Percentiles rank a stretch among this genome's conserved stretches.
Evolutionary conservation across 2,329 filamentous ascomycete species (phyloP).

Genomic region (Cladosporium sp.): DNA sequence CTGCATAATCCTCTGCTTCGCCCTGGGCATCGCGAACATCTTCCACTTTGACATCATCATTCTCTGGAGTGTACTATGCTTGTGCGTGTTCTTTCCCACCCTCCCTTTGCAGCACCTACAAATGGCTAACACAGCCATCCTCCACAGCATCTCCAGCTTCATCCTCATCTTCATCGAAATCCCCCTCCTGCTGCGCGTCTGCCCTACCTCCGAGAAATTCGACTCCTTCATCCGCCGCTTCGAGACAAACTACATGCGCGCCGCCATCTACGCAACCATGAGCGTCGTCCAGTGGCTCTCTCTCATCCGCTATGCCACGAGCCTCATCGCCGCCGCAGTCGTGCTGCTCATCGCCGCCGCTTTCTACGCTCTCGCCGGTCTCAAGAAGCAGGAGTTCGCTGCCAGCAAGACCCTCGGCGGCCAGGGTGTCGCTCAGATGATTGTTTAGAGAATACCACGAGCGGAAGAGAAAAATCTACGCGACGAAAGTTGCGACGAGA

Average conservation of each 20-base stretch:
- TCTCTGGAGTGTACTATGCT: slow-evolving; percentile 53
- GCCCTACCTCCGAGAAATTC: slow-evolving; percentile 86
- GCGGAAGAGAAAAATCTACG: neutral
- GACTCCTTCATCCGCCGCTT: slow-evolving; percentile 85
- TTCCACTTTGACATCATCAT: slow-evolving; percentile 58
- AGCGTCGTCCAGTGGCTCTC: slow-evolving; percentile 80
- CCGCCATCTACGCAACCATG: slow-evolving; percentile 78
- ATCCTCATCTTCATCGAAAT: slow-evolving; percentile 61
- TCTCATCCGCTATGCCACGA: slow-evolving; percentile 58
- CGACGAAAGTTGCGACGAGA: too few relatives aligned
- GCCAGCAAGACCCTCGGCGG: slow-evolving; percentile 95
- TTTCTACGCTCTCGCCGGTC: slow-evolving; percentile 74
- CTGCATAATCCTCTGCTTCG: slow-evolving; percentile 61
- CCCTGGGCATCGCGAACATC: slow-evolving; percentile 64
- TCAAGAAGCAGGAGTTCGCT: slow-evolving; percentile 81
- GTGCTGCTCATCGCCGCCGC: slow-evolving; percentile 69
- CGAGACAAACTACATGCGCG: slow-evolving; percentile 96
- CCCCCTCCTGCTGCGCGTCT: slow-evolving; percentile 92
- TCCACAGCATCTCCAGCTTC: slow-evolving; percentile 42
- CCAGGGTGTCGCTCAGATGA: slow-evolving; percentile 94
- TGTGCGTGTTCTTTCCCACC: slow-evolving; percentile 35
- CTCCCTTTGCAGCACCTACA: neutral
- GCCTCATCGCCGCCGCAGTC: slow-evolving; percentile 80
- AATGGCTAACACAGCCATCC: neutral
- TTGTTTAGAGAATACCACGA: slow-evolving; percentile 58